A percentile compares a stretch with the other conserved stretches of the same genome.
phyloP scores from a whole-genome alignment of 768 basidiomycete genomes.

The Amanita pallidorosea region DNA sequence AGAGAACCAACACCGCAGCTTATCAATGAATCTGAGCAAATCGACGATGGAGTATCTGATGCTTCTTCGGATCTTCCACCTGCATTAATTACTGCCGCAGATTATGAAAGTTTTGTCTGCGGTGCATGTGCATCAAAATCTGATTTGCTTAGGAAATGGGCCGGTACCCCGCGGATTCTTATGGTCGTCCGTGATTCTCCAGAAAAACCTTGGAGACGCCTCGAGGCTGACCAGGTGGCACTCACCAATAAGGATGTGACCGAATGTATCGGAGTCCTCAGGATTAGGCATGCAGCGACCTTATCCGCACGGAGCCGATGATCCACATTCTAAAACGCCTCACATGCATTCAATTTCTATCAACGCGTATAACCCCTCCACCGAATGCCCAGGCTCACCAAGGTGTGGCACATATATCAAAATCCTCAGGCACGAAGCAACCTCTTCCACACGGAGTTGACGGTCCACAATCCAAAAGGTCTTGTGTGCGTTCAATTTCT shows the following conservation, averaged over 20 bases:
- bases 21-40: slow-evolving; percentile 15
- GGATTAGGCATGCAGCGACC: too few species aligned
- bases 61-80: slow-evolving; percentile 56
- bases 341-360: too few species aligned
- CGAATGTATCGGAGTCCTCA: too few species aligned
- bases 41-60: slow-evolving; percentile 46
- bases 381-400: too few species aligned
- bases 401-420: slow-evolving; percentile 13
- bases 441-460: slow-evolving; percentile 33
- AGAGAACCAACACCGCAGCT: slow-evolving; percentile 27
- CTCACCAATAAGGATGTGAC: background rate
- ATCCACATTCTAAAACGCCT: too few species aligned
- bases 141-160: slow-evolving; percentile 43
- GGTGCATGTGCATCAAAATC: slow-evolving; percentile 52
- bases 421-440: slow-evolving; percentile 34
- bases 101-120: slow-evolving; percentile 74
- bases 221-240: slow-evolving; percentile 19
- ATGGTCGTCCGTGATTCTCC: slow-evolving; percentile 51
- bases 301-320: too few species aligned
- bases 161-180: slow-evolving; percentile 56
- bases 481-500: slow-evolving; percentile 17
- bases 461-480: slow-evolving; percentile 10
- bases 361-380: too few species aligned
- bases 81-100: slow-evolving; percentile 51
- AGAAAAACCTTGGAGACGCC: slow-evolving; percentile 38